phyloP scores from a whole-genome alignment of 2,329 filamentous ascomycete species.

The Clonostachys chloroleuca region DNA sequence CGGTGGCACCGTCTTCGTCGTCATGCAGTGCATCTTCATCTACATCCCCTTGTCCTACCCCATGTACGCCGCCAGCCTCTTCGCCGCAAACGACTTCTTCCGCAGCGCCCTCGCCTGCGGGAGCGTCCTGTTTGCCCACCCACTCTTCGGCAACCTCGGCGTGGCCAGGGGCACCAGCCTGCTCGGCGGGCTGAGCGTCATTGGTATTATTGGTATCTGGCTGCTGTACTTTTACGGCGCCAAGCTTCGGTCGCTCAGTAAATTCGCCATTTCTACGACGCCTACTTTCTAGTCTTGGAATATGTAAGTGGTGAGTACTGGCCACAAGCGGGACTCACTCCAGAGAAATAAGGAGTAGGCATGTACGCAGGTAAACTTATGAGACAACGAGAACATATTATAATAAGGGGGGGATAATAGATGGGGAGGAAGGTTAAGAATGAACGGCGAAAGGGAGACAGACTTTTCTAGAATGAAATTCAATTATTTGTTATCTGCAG shows the following conservation, averaged over 20 bases:
- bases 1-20: slow-evolving; percentile 43
- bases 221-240: slow-evolving; percentile 53
- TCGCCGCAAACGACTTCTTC: slow-evolving; percentile 58
- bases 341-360: too few relatives aligned
- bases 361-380: too few relatives aligned
- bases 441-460: too few relatives aligned
- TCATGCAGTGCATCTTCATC: slow-evolving; percentile 57
- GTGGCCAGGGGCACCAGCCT: slow-evolving; percentile 53
- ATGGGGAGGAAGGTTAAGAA: too few relatives aligned
- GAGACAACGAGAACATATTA: too few relatives aligned
- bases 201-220: slow-evolving; percentile 55
- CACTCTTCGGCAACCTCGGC: slow-evolving; percentile 55
- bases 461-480: too few relatives aligned
- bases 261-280: slow-evolving; percentile 41
- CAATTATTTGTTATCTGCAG: too few relatives aligned
- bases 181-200: slow-evolving; percentile 48
- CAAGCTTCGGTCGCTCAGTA: slow-evolving; percentile 48
- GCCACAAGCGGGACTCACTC: too few relatives aligned
- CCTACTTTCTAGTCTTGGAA: background rate
- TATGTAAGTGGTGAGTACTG: too few relatives aligned
- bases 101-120: slow-evolving; percentile 54
- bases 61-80: slow-evolving; percentile 52
- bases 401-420: too few relatives aligned
- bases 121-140: slow-evolving; percentile 54
- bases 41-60: slow-evolving; percentile 54